These are phyloP conservation scores for Fusarium solani-melongenae DNA, from an alignment of 2,329 filamentous ascomycete genomes.

Conservation along the genomic window DNA sequence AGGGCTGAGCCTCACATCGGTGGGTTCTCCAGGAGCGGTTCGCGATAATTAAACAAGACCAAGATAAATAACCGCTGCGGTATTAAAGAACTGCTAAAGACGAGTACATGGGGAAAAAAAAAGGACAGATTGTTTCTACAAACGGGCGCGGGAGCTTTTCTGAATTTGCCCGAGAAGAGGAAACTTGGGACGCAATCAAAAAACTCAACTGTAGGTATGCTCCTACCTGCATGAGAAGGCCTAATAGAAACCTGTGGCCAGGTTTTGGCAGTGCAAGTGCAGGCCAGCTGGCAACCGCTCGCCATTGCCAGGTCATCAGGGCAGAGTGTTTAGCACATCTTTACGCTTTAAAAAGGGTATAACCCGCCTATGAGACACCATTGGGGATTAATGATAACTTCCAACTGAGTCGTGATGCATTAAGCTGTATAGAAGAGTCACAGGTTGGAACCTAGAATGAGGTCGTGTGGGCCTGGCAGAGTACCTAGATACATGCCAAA, in stretches of 20 bases:
- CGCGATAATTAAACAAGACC: neutral
- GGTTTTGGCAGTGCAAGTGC: constrained; percentile 30
- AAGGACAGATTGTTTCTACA: neutral
- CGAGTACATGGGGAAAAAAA: neutral
- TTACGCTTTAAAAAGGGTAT: neutral
- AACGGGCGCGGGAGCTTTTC: neutral
- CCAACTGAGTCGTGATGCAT: neutral
- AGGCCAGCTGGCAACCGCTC: constrained; percentile 30
- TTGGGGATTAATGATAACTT: neutral
- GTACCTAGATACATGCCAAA: neutral
- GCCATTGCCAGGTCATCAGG: neutral
- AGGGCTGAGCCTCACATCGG: neutral
- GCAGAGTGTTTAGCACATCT: neutral
- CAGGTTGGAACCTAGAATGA: neutral
- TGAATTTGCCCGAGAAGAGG: neutral
- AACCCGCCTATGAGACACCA: neutral
- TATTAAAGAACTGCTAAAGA: neutral
- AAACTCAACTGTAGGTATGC: neutral
- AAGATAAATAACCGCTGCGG: neutral
- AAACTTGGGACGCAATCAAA: neutral
- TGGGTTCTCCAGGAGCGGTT: neutral
- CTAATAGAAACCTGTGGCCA: neutral
- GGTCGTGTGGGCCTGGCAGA: neutral
- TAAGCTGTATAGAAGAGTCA: neutral
- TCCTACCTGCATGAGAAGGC: neutral